Evolutionary conservation across 768 basidiomycete genomes (phyloP), one percentile per base, ranked within the genome.

Genomic region (Calvatia gigantea): DNA sequence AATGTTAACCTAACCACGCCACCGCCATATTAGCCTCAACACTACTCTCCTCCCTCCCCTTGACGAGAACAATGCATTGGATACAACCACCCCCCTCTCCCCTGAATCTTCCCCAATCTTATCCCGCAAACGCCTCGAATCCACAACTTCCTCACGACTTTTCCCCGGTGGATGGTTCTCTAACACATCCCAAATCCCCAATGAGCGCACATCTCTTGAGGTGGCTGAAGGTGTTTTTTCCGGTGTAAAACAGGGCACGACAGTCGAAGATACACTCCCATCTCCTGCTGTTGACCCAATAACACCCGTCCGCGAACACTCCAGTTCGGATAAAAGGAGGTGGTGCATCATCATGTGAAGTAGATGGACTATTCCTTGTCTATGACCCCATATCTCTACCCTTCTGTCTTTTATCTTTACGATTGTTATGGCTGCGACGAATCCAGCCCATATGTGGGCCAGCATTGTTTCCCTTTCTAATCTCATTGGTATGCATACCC

Each of bases 121-220:
- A 17, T 48, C 64, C 53, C 78, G 80, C 44, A 68, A 69, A 12
- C 69, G 80, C 46, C 70, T 76, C n/a, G 79, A 80, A 62, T 81
- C 82, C 8, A 77, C 79, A 0, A 70, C 80, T 2, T 82, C 82
- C n/a, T 81, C 80, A 11, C 71, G 77, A 44, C 76, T 78, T 68
- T 80, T 83, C 75, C 81, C 80, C 7, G 82, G 82, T 31, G 79
- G 76, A 1, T 82, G 81, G 81, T 75, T 75, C 57, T 71, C 73
- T 8, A 60, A 67, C 19, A 62, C 73, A 17, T 65, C 69, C 23
- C 77, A 73, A 62, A 60, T 70, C 4, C 71, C 75, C 1, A 64
- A 68, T 35, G 73, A 77, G 61, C 67, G 79, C 42, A 62, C 80
- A 6, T 82, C 81, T 6, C 59, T 82, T 35, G 81, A 82, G 52